Conservation (phyloP, 352 stramenopile species). For the Globisporangium parvum region DNA sequence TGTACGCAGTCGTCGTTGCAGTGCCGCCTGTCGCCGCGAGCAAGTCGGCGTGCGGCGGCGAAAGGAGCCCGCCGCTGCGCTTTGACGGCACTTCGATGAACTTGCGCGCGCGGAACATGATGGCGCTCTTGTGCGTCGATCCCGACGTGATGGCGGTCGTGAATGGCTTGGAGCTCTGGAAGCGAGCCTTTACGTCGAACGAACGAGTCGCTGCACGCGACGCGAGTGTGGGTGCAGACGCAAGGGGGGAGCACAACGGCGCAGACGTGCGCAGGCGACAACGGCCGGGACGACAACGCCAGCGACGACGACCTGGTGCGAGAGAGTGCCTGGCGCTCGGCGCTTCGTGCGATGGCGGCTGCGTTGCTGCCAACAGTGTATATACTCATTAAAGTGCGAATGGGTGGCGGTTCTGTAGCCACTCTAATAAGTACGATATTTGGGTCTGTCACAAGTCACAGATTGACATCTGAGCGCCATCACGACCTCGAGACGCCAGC, state of each 20-base stretch:
- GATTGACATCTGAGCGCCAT: too few relatives aligned
- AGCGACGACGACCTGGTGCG: not conserved
- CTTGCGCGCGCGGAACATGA: constrained; percentile 75
- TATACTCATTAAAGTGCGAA: not conserved
- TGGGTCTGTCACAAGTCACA: too few relatives aligned
- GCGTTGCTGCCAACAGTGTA: not conserved
- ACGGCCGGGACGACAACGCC: not conserved
- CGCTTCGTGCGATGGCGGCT: not conserved
- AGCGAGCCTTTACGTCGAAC: too few relatives aligned
- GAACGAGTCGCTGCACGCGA: too few relatives aligned
- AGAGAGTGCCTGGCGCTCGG: not conserved
- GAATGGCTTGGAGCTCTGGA: not conserved
- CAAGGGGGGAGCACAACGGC: too few relatives aligned
- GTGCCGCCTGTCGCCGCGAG: constrained; percentile 14
- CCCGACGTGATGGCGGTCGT: not conserved
- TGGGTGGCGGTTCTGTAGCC: too few relatives aligned
- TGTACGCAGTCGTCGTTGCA: constrained; percentile 10
- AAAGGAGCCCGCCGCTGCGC: constrained; percentile 42
- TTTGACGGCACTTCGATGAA: constrained; percentile 57
- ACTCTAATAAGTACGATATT: too few relatives aligned
- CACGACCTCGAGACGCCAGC: too few relatives aligned
- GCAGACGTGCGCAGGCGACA: not conserved
- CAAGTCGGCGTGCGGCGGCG: constrained; percentile 24
- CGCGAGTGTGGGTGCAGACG: too few relatives aligned
- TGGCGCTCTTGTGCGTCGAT: not conserved